Evolutionary conservation across 768 basidiomycete genomes (phyloP).

Genomic region (Multifurca ochricompacta): DNA sequence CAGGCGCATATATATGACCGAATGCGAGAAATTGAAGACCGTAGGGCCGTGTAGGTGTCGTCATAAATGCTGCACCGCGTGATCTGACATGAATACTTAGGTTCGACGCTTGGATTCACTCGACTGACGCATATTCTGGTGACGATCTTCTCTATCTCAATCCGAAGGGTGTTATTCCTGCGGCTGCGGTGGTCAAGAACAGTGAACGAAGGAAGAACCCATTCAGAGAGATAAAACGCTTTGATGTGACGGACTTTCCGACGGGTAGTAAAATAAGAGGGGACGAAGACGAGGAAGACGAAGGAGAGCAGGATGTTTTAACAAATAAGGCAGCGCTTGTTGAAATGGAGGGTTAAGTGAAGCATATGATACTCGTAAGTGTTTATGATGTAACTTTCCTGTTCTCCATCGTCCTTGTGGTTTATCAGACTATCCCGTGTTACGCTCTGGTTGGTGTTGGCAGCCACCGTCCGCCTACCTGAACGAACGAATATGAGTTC

Average conservation of each 20-base stretch:
- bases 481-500: background rate
- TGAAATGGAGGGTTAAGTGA: slow-evolving; percentile 37
- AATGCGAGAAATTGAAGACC: slow-evolving; percentile 80
- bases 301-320: slow-evolving; percentile 34
- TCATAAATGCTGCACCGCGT: background rate
- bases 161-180: slow-evolving; percentile 67
- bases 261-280: slow-evolving; percentile 20
- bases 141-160: slow-evolving; percentile 76
- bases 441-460: background rate
- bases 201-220: slow-evolving; percentile 49
- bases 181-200: slow-evolving; percentile 55
- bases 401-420: background rate
- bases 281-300: slow-evolving; percentile 34
- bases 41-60: slow-evolving; percentile 58
- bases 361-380: background rate
- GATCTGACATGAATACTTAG: slow-evolving; percentile 29
- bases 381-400: background rate
- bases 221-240: slow-evolving; percentile 61
- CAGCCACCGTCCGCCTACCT: background rate
- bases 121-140: slow-evolving; percentile 68
- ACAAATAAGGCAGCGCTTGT: slow-evolving; percentile 31
- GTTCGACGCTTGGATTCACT: slow-evolving; percentile 80
- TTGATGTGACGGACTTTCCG: slow-evolving; percentile 47
- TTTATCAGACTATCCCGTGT: background rate
- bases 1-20: slow-evolving; percentile 75